A percentile compares a stretch with the other conserved stretches of the same genome.
phyloP scores from a whole-genome alignment of 1,139 yeast genomes.

The Arxiozyma bovina region DNA sequence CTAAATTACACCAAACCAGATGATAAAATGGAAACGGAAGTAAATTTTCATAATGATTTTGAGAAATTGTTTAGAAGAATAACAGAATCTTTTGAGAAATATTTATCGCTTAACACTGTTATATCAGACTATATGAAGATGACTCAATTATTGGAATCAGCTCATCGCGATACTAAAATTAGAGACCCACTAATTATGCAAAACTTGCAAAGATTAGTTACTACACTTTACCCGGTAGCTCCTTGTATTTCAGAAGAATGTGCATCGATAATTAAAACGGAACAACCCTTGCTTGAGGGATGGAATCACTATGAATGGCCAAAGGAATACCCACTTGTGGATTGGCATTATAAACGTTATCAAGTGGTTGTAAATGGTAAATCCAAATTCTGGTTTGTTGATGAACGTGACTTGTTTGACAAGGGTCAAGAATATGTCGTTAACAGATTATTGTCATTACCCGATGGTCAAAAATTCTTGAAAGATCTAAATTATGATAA shows the following conservation, averaged over 20 bases:
- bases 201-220: slow-evolving; percentile 49
- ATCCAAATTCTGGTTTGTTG: slow-evolving; percentile 42
- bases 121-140: slow-evolving; percentile 85
- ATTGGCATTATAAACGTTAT: slow-evolving; percentile 35
- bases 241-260: slow-evolving; percentile 82
- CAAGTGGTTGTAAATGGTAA: slow-evolving; percentile 66
- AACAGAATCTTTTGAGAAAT: slow-evolving; percentile 49
- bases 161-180: slow-evolving; percentile 31
- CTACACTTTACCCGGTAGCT: slow-evolving; percentile 32
- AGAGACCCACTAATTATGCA: slow-evolving; percentile 34
- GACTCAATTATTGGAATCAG: slow-evolving; percentile 46
- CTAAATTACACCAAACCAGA: slow-evolving; percentile 10
- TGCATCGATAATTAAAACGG: slow-evolving; percentile 46
- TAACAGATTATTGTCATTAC: slow-evolving; percentile 27
- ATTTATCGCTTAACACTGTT: slow-evolving; percentile 68
- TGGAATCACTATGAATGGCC: slow-evolving; percentile 61
- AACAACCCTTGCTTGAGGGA: slow-evolving; percentile 19
- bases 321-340: slow-evolving; percentile 31
- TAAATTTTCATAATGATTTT: slow-evolving; percentile 47
- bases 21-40: slow-evolving; percentile 39
- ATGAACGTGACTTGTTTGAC: slow-evolving; percentile 32
- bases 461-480: slow-evolving; percentile 31
- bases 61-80: slow-evolving; percentile 45
- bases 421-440: slow-evolving; percentile 31
- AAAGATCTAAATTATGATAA: slow-evolving; percentile 33